A percentile compares a stretch with the other conserved stretches of the same genome.
Evolutionary conservation across 768 basidiomycete genomes (phyloP).

Genomic region (Lentinula edodes): DNA sequence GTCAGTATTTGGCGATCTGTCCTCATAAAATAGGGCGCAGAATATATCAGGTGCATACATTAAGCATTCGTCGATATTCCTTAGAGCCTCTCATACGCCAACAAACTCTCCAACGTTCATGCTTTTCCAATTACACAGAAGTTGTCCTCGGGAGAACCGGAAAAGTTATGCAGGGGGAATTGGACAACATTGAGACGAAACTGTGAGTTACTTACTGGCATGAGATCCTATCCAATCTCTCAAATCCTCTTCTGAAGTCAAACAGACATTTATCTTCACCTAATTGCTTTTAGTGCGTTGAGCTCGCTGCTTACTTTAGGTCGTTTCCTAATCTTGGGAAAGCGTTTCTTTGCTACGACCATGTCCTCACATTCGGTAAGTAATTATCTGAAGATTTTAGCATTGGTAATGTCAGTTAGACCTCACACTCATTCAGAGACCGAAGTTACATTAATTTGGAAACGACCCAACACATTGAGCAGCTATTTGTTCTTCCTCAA

Average conservation of each 20-base stretch:
- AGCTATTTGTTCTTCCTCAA: slow-evolving; percentile 43
- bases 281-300: not conserved
- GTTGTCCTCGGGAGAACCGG: not conserved
- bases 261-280: not conserved
- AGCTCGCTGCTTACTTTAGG: not conserved
- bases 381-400: not conserved
- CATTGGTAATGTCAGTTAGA: not conserved
- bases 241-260: not conserved
- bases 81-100: not conserved
- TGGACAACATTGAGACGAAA: not conserved
- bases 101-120: not conserved
- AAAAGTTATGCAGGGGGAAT: not conserved
- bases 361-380: slow-evolving; percentile 30
- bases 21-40: not conserved
- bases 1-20: not conserved
- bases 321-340: not conserved
- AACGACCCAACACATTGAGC: slow-evolving; percentile 28
- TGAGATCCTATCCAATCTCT: not conserved
- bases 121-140: not conserved
- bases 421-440: slow-evolving; percentile 16
- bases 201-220: not conserved
- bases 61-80: not conserved
- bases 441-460: slow-evolving; percentile 43
- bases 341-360: slow-evolving; percentile 36
- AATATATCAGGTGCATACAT: not conserved